Evolutionary conservation across 2,329 filamentous ascomycete species (phyloP).

Genomic region (Aspergillus luchuensis): DNA sequence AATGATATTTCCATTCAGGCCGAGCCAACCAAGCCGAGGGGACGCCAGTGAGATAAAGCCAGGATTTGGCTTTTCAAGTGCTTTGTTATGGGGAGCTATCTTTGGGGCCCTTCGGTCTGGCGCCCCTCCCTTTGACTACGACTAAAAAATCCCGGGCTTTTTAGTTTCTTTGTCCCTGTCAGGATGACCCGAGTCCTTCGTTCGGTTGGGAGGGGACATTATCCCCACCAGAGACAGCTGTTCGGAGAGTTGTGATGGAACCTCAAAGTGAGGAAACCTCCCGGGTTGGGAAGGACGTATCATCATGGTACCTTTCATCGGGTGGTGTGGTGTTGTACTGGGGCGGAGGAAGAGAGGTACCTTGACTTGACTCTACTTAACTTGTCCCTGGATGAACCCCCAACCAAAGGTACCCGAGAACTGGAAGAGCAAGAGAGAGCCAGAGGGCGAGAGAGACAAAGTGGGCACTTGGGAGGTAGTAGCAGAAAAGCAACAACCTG

Average conservation of each 20-base stretch:
- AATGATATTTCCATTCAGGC: constrained; percentile 22
- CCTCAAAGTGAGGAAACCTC: background rate
- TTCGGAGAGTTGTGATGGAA: background rate
- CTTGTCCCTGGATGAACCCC: background rate
- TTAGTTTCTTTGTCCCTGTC: constrained; percentile 11
- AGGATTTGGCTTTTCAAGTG: constrained; percentile 23
- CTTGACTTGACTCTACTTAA: background rate
- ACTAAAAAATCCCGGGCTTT: constrained; percentile 2
- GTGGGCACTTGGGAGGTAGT: too few species aligned
- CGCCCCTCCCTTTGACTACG: constrained; percentile 11
- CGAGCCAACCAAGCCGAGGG: constrained; percentile 25
- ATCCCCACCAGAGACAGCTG: background rate
- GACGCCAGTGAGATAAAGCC: constrained; percentile 18
- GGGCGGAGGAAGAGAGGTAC: background rate
- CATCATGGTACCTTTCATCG: background rate
- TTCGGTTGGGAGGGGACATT: background rate
- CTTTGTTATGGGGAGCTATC: constrained; percentile 24
- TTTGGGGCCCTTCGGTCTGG: constrained; percentile 14
- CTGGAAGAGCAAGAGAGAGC: background rate
- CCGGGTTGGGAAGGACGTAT: background rate
- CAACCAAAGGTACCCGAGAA: background rate
- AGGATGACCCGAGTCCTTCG: constrained; percentile 10
- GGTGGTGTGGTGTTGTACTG: background rate
- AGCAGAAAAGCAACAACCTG: background rate
- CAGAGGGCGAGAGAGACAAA: too few species aligned